Evolutionary conservation across 768 basidiomycete genomes (phyloP).

Genomic region (Serpula lacrymans): DNA sequence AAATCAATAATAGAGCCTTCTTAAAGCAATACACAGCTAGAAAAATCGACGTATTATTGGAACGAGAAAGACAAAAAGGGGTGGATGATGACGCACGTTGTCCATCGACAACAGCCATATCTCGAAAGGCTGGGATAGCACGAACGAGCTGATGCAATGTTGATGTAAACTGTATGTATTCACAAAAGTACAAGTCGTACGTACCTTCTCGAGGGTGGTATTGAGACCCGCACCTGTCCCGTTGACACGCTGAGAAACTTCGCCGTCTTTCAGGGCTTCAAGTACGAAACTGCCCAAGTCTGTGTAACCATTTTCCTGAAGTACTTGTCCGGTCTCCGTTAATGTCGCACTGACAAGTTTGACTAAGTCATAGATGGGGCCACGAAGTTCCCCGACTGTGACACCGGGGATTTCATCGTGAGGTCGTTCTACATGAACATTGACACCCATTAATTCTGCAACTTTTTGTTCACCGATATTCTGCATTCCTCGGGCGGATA

Average conservation of each 20-base stretch:
- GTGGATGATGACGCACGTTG: constrained; percentile 47
- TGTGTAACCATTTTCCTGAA: constrained; percentile 58
- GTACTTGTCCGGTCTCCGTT: constrained; percentile 68
- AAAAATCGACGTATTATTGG: not conserved
- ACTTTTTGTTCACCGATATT: constrained; percentile 51
- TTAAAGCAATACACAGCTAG: constrained; percentile 87
- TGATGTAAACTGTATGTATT: constrained; percentile 3
- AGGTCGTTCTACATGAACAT: constrained; percentile 63
- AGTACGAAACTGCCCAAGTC: constrained; percentile 73
- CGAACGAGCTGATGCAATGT: constrained; percentile 54
- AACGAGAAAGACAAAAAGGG: not conserved
- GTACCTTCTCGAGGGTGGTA: constrained; percentile 59
- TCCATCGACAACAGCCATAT: constrained; percentile 66
- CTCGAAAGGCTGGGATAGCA: constrained; percentile 78
- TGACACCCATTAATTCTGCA: constrained; percentile 70
- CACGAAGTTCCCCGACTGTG: constrained; percentile 71
- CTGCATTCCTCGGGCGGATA: constrained; percentile 68
- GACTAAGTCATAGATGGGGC: constrained; percentile 72
- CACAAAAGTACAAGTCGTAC: constrained; percentile 13
- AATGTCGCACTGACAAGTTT: constrained; percentile 58
- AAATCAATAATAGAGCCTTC: constrained; percentile 81
- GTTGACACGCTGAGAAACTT: constrained; percentile 29
- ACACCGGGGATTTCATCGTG: constrained; percentile 71
- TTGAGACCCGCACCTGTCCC: constrained; percentile 44
- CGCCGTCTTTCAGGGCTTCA: constrained; percentile 60